These are phyloP conservation scores for Heritiera fomes DNA, from an alignment of 345 rosid species.

Conservation along the genomic window DNA sequence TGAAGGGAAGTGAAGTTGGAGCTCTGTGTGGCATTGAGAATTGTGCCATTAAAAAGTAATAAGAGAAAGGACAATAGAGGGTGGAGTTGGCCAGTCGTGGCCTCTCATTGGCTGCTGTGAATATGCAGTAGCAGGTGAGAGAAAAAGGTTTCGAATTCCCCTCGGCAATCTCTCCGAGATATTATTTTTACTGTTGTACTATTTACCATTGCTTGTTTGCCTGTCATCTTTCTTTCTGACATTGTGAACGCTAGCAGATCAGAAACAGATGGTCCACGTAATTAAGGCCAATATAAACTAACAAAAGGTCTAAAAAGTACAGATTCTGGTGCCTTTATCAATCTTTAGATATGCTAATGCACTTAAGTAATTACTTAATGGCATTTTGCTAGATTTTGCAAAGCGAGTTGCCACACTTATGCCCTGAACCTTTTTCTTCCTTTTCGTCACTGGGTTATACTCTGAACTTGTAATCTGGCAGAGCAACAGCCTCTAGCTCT, in stretches of 20 bases:
- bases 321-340: background rate
- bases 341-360: background rate
- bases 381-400: no score
- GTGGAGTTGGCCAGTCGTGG: background rate
- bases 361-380: no score
- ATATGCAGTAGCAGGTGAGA: background rate
- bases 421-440: background rate
- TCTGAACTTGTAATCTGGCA: background rate
- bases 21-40: background rate
- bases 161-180: background rate
- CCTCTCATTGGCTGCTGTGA: background rate
- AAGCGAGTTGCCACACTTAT: background rate
- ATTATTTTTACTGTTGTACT: no score
- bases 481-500: background rate
- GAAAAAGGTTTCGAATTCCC: background rate
- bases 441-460: background rate
- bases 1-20: background rate
- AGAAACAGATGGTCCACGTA: background rate
- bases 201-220: background rate
- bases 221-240: background rate
- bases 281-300: background rate
- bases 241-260: background rate
- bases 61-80: background rate
- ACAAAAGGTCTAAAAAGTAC: background rate
- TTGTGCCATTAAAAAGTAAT: slow-evolving; percentile 5